phyloP scores from a whole-genome alignment of 1,139 yeast genomes.

The Geotrichum armillariae region DNA sequence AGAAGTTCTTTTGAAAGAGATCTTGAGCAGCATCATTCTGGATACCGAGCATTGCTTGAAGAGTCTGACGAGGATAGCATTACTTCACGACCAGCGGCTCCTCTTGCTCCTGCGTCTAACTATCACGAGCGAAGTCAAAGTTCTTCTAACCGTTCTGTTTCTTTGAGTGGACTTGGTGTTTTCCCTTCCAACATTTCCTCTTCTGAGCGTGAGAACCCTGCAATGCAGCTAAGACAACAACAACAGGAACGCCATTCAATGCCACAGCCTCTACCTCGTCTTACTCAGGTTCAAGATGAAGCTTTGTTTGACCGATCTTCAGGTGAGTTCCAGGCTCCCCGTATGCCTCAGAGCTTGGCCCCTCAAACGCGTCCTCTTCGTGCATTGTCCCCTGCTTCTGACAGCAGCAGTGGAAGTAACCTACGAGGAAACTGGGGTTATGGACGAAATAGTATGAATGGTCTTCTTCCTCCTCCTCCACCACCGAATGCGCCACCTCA shows the following conservation, averaged over 20 bases:
- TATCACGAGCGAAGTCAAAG: constrained; percentile 3
- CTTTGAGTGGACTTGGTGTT: background rate
- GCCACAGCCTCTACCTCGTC: constrained; percentile 2
- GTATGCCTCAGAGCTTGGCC: constrained; percentile 2
- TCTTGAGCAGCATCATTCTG: constrained; percentile 15
- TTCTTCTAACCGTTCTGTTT: constrained; percentile 6
- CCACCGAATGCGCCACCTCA: background rate
- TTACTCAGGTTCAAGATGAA: constrained; percentile 12
- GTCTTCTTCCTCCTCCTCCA: background rate
- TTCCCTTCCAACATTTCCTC: constrained; percentile 13
- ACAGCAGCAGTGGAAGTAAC: constrained; percentile 9
- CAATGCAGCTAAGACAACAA: background rate
- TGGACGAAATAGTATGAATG: constrained; percentile 5
- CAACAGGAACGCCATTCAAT: background rate
- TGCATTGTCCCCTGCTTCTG: constrained; percentile 4
- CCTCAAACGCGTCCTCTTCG: constrained; percentile 9
- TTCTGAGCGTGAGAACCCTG: constrained; percentile 9
- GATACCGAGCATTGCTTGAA: constrained; percentile 10
- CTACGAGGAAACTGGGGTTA: constrained; percentile 11
- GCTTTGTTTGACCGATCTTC: constrained; percentile 14
- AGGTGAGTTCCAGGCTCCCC: constrained; percentile 2
- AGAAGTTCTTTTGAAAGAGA: constrained; percentile 1
- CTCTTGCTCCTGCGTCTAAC: background rate
- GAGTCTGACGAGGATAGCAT: constrained; percentile 11
- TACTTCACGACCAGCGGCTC: background rate